These are phyloP conservation scores for Aspergillus tubingensis DNA, from an alignment of 2,329 filamentous ascomycete species.

Conservation along the genomic window DNA sequence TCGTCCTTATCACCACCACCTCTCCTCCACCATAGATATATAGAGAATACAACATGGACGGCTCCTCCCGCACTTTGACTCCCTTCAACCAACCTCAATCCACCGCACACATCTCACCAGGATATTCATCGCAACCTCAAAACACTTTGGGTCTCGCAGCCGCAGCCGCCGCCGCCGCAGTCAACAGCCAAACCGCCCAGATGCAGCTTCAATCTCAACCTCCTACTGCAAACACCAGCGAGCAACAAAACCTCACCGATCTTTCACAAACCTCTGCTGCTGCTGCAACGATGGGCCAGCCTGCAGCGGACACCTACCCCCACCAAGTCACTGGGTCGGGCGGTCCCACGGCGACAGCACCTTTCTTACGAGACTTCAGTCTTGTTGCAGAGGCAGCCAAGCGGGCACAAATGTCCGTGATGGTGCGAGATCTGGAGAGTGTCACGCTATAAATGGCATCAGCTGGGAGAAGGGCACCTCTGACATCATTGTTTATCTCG, in stretches of 20 bases:
- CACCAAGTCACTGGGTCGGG: slow-evolving; percentile 30
- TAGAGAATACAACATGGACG: slow-evolving; percentile 7
- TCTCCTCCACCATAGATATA: not conserved
- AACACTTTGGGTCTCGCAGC: slow-evolving; percentile 10
- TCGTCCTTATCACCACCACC: not conserved
- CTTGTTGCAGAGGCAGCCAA: slow-evolving; percentile 91
- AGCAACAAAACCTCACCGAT: slow-evolving; percentile 4
- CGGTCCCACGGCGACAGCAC: slow-evolving; percentile 50
- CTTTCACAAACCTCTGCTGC: slow-evolving; percentile 5
- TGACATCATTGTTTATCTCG: not conserved
- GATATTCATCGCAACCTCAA: slow-evolving; percentile 1
- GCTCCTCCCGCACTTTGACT: not conserved
- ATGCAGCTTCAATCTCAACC: not conserved
- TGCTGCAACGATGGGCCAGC: slow-evolving; percentile 10
- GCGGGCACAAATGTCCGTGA: slow-evolving; percentile 82
- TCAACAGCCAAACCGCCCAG: not conserved
- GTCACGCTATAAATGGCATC: slow-evolving; percentile 35
- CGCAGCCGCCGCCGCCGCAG: not conserved
- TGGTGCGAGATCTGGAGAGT: slow-evolving; percentile 77
- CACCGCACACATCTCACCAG: slow-evolving; percentile 6
- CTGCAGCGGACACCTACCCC: slow-evolving; percentile 23
- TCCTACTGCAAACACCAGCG: not conserved
- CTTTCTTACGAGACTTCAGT: slow-evolving; percentile 77
- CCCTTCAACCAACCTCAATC: slow-evolving; percentile 5
- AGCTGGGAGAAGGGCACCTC: not conserved